Evolutionary conservation across 371 early-diverging fungal genomes (phyloP).

Genomic region (Mortierella sp.): DNA sequence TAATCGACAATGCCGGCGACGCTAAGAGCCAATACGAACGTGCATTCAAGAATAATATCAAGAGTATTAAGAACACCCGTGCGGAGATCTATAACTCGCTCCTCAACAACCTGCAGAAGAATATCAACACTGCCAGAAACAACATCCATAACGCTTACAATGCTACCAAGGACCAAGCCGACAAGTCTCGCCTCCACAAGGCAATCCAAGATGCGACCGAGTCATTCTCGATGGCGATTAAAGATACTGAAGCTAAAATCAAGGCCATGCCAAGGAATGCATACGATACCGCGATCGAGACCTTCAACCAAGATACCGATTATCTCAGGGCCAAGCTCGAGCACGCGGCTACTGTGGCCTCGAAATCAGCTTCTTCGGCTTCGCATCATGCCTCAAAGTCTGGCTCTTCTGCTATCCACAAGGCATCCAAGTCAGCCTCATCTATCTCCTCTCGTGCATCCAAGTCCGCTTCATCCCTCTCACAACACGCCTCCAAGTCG

Average conservation of each 20-base stretch:
- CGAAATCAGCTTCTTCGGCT: constrained; percentile 40
- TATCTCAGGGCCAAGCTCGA: constrained; percentile 47
- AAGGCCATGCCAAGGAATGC: constrained; percentile 36
- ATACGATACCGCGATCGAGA: constrained; percentile 42
- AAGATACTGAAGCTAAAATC: constrained; percentile 46
- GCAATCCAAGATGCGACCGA: constrained; percentile 44
- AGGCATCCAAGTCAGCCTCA: constrained; percentile 28
- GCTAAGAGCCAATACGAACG: constrained; percentile 45
- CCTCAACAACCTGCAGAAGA: constrained; percentile 29
- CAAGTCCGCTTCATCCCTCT: constrained; percentile 22
- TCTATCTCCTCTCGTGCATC: constrained; percentile 20
- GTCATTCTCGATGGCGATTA: constrained; percentile 17
- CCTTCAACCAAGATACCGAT: constrained; percentile 37
- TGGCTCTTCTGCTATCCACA: constrained; percentile 16
- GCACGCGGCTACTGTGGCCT: constrained; percentile 34
- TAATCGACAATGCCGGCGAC: constrained; percentile 42
- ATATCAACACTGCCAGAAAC: constrained; percentile 27
- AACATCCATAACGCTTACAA: constrained; percentile 32
- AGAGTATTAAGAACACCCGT: constrained; percentile 33
- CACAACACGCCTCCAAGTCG: constrained; percentile 34
- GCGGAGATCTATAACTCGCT: constrained; percentile 36
- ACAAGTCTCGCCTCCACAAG: constrained; percentile 39
- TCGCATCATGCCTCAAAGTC: constrained; percentile 26
- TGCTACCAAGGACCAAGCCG: constrained; percentile 40
- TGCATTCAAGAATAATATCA: constrained; percentile 34